Base-by-base conservation (phyloP, 257 asterid genomes). In the Plantago ovata region DNA sequence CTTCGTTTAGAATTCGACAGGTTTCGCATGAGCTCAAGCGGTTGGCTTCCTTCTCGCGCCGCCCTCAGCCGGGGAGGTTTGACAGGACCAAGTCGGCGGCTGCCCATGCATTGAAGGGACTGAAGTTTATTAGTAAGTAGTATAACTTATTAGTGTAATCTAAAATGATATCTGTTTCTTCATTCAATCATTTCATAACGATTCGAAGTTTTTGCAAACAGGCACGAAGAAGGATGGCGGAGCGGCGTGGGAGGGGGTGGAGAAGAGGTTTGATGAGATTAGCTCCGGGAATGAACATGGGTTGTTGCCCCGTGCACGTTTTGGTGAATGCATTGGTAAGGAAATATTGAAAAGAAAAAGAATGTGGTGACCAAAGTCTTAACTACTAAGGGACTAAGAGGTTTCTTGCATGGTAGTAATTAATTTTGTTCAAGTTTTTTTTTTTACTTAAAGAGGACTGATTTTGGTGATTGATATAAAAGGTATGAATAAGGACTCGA, bases 401-500 rank as follows among this genome's bases (percentile, higher is more conserved):
- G 42, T 21, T 56, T 6, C 36, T 52, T 66, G 55, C 24, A 11
- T 21, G 36, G 24, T 32, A 18, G 24, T 32, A 18, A 49, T 49
- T 49, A 45, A 48, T 20, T 48, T 19, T 48, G 32, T 9, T 48
- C 12, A 48, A 49, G 23, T 21, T 49, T 21, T 11, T 21, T 49
- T 21, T 11, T 6, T 18, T 23, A 48, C 53, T 18, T 48, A 28
- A 14, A 10, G 20, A 48, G 23, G 6, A 8, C 9, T 3, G 3
- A 13, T 10, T 18, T 49, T 10, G 20, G 13, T 20, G 6, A 19
- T 48, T 48, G 23, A 1, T 28, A 13, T n/a, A n/a, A n/a, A 62
- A 89, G 97, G 97, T 40, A 89, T 89, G 97, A 84, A 87, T 12
- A 81, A 85, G 72, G 94, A 83, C 63, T 85, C 91, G 0, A 80